Conservation (phyloP, 2,329 filamentous ascomycete genomes). For the Sporothrix variecibatus region DNA sequence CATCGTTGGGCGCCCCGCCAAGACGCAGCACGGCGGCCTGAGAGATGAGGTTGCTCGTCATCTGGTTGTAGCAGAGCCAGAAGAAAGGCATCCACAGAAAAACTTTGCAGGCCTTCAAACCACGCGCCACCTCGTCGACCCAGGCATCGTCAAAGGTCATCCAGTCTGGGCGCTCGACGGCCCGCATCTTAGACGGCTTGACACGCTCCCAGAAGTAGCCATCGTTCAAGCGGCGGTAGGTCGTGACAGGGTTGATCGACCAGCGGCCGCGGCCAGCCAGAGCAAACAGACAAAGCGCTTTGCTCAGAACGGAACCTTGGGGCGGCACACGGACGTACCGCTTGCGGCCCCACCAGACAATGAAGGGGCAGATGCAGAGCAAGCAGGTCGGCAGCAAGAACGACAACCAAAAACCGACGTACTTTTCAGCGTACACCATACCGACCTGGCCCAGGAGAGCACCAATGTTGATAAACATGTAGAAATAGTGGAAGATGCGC, state of each 20-base stretch:
- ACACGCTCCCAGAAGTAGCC: conserved; percentile 31
- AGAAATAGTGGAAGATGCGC: conserved; percentile 70
- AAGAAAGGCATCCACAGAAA: conserved; percentile 71
- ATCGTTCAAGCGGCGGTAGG: conserved; percentile 26
- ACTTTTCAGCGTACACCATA: conserved; percentile 66
- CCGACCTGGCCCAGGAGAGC: conserved; percentile 55
- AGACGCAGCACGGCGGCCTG: conserved; percentile 68
- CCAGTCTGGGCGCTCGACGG: conserved; percentile 25
- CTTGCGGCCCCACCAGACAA: conserved; percentile 55
- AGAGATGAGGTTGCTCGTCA: conserved; percentile 61
- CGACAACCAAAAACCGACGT: conserved; percentile 64
- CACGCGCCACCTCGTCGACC: conserved; percentile 76
- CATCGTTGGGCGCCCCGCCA: conserved; percentile 73
- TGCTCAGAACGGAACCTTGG: conserved; percentile 61
- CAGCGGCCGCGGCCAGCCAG: conserved; percentile 27
- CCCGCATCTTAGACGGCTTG: conserved; percentile 29
- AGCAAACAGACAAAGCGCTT: conserved; percentile 52
- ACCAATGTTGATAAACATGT: conserved; percentile 62
- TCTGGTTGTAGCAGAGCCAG: conserved; percentile 61
- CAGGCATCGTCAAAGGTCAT: conserved; percentile 75
- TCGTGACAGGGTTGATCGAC: conserved; percentile 25
- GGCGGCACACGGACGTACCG: conserved; percentile 55
- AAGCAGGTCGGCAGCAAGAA: conserved; percentile 60
- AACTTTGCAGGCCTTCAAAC: conserved; percentile 68
- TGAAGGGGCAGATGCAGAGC: conserved; percentile 57